A percentile compares a stretch with the other conserved stretches of the same genome.
phyloP scores from a whole-genome alignment of 331 rosid species.

The Prunus yedoensis region DNA sequence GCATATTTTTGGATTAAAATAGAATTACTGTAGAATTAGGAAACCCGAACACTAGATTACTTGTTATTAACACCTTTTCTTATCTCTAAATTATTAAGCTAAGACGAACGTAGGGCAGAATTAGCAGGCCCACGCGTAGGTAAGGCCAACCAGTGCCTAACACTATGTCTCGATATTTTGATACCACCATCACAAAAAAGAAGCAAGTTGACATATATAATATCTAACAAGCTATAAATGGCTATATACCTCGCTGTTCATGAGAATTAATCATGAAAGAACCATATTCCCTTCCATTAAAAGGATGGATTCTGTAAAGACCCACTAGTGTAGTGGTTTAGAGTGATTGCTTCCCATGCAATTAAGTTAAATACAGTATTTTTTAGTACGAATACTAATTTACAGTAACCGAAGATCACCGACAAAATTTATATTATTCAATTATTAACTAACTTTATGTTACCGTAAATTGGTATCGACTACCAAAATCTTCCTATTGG shows the following conservation, averaged over 20 bases:
- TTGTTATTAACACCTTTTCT: too few species aligned
- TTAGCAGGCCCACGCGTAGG: not conserved
- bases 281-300: slow-evolving; percentile 44
- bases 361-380: too few species aligned
- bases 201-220: not conserved
- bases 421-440: too few species aligned
- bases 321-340: too few species aligned
- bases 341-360: fast-evolving
- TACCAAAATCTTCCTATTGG: too few species aligned
- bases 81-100: not conserved
- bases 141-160: not conserved
- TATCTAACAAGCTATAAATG: slow-evolving; percentile 9
- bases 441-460: too few species aligned
- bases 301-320: slow-evolving; percentile 20
- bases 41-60: too few species aligned
- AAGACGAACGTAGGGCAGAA: not conserved
- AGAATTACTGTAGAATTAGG: too few species aligned
- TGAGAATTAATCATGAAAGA: slow-evolving; percentile 24
- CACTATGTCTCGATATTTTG: slow-evolving; percentile 2
- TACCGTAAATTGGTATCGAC: too few species aligned
- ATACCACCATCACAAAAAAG: slow-evolving; percentile 13
- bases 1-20: too few species aligned
- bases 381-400: too few species aligned
- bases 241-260: not conserved
- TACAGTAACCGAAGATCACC: too few species aligned